Base-by-base conservation (phyloP, 169 alveolate genomes). In the Plasmodium cynomolgi region DNA sequence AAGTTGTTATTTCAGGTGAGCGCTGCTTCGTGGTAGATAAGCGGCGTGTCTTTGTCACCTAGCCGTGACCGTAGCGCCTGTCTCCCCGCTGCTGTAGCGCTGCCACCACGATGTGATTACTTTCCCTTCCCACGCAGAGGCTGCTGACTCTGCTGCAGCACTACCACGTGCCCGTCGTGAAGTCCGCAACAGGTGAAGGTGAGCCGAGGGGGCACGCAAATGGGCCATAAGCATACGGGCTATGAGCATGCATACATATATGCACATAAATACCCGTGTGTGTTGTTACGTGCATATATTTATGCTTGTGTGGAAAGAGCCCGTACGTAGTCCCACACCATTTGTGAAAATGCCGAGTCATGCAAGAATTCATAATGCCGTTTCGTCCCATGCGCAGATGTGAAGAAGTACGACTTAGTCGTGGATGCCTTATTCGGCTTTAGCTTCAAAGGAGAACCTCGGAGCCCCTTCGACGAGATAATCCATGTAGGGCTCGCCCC, bases 401-500 rank as follows among this genome's bases (percentile, higher is more conserved):
- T 93, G 71, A 84, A 81, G n/a, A 75, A 94, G 44, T 98, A 93
- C 88, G 98, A 97, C 85, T 91, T 97, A 13, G 93, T 98, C 9
- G 68, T 98, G 29, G 99, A 98, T 96, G 98, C 98, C 6, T 88
- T 98, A 13, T 97, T 98, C 95, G 99, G 99, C 6, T 98, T 98
- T 96, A 97, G 99, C 37, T 98, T 97, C 83, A 95, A 95, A 92
- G 98, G 98, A 37, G 98, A 97, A 50, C 96, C 97, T n/a, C 95
- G 98, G 83, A 96, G 94, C 31, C 99, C 99, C 41, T 97, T 93
- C 80, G 96, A 96, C 84, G 94, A 50, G 15, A 9, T 88, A 37
- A 88, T 88, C 44, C 15, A 37, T 4, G 94, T 90, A 95, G 68
- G 77, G 79, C 9, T 20, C 1, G 29, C 4, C 9, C 23, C 75